Conservation (phyloP, 495 filamentous ascomycete species). For the Ramalina peruviana region DNA sequence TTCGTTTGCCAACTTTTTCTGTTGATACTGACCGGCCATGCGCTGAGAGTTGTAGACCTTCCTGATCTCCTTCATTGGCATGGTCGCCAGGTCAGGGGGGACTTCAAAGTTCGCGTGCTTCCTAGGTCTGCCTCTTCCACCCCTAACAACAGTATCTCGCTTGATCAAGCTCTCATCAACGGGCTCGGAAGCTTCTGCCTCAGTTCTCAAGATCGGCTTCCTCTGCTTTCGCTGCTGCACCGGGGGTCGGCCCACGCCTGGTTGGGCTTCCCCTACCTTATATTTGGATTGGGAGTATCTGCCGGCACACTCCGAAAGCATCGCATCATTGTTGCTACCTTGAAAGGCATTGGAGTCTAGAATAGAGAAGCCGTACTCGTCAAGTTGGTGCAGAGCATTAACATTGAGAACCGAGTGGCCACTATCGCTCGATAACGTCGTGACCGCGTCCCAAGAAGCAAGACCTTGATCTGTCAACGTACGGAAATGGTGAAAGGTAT, state of each 20-base stretch:
- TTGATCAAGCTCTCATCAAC: neutral
- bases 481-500: conserved; percentile 40
- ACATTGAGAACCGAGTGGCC: conserved; percentile 19
- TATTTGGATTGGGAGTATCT: too few relatives aligned
- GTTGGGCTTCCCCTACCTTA: neutral
- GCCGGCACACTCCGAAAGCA: conserved; percentile 28
- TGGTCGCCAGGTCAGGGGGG: conserved; percentile 4
- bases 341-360: conserved; percentile 9
- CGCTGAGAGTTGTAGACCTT: conserved; percentile 6
- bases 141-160: neutral
- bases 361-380: conserved; percentile 39
- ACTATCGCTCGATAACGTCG: conserved; percentile 25
- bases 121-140: conserved; percentile 7
- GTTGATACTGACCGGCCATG: conserved; percentile 10
- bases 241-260: conserved; percentile 15
- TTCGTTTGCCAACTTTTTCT: conserved; percentile 8
- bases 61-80: conserved; percentile 1
- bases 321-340: conserved; percentile 20
- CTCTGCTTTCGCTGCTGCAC: neutral
- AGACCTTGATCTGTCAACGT: conserved; percentile 41
- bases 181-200: neutral
- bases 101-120: conserved; percentile 9
- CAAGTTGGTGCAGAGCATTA: conserved; percentile 27
- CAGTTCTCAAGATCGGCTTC: neutral
- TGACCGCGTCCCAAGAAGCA: conserved; percentile 45